Base-by-base conservation (phyloP, 2,329 filamentous ascomycete genomes). In the Claviceps digitariae region DNA sequence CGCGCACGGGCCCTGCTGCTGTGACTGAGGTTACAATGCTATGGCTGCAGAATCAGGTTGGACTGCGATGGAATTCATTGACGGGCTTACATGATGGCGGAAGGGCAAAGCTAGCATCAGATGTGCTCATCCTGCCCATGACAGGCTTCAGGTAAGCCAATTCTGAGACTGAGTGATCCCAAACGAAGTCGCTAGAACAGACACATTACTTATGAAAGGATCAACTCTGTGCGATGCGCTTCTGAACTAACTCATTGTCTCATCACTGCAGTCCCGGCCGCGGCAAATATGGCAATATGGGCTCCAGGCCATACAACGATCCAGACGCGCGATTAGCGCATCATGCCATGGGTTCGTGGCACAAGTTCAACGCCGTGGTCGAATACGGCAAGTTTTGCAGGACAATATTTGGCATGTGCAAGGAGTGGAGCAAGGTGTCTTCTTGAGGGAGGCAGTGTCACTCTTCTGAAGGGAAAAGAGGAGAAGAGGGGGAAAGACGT, bases 301-400 rank as follows among this genome's bases (percentile, higher is more conserved):
- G 59, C 38, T 61, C 59, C 8, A 59, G 55, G 34, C 59, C 59
- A 5, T 52, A 59, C 51, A 57, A 49, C 21, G 52, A 60, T 41
- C 51, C 56, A 15, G 57, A 61, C 38, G 59, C 59, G 15, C 52
- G 59, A 17, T 55, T 61, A 2, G 55, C 56, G 5, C 59, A 61
- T 27, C 59, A 59, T 46, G 55, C 58, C 17, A 56, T 61, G 50
- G 59, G 59, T 6, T 60, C 59, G 20, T 61, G 59, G 59, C 56
- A 56, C 41, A 56, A 54, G 21, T 60, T 59, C 29, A 52, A 58
- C 43, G 13, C 55, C 13, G n/a, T 48, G 4, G 56, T 60, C n/a
- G 59, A 61, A 41, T 59, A 58, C 25, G 59, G 59, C 51, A 61
- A 61, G 52, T 58, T 61, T n/a, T 61, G 59, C 36, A 55, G 59